Evolutionary conservation across 331 rosid genomes (phyloP), one percentile per base, ranked within the genome.

Genomic region (Telfairia occidentalis): DNA sequence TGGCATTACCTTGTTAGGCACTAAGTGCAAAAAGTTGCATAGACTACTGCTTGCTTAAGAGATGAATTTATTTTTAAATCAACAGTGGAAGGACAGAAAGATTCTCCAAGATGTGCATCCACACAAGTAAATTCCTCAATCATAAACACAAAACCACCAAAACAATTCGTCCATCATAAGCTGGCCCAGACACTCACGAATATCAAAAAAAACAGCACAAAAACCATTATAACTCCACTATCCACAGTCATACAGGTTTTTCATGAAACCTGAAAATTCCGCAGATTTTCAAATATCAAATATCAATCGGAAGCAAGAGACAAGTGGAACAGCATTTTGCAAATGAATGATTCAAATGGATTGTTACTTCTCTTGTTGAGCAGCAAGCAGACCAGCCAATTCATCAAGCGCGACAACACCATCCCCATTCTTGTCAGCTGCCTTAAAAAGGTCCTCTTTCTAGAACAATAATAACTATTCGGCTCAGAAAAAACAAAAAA

Each of bases 401-500:
- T 94, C 98, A 82, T 91, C 97, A 87, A 90, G 80, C 89, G 89
- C 84, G 72, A 94, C 98, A 49, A 75, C 91, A 78, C 87, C 96
- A 77, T 94, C 98, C 79, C 86, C 87, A 76, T 94, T 91, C 87
- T 82, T 80, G 88, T 94, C 98, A 71, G 97, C 98, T 23, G 82
- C 90, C 86, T 90, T 87, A 83, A 94, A 94, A 76, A 94, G 80
- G 83, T 91, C 98, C 86, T 87, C 92, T 88, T 84, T 94, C 98
- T 94, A 83, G 74, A 59, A 84, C 80, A 81, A 85, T 55, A 54
- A 55, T 12, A 74, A 73, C 18, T 18, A 26, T 29, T 42, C 10
- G 2, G 11, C 45, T 23, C 24, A 74, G 7, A 28, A 64, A 73
- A 73, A 72, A 13, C 43, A n/a, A 24, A 49, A 26, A 35, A 34